Base-by-base conservation (phyloP, 257 asterid species). In the Jacaranda mimosifolia region DNA sequence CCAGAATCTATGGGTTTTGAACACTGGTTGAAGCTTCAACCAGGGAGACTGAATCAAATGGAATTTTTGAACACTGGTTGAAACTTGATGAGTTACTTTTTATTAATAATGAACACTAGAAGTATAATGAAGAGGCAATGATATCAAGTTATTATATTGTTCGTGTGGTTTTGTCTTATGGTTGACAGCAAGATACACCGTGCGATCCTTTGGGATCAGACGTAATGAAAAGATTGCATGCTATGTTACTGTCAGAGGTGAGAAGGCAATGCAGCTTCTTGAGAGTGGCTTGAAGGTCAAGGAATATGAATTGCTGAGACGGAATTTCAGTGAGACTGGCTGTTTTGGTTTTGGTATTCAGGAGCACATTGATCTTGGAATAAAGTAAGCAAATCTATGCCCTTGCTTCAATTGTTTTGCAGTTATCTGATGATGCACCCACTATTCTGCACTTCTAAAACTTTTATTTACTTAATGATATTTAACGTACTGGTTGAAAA, bases 241-340 rank as follows among this genome's bases (percentile, higher is more conserved):
- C 81, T 75, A 86, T 62, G 90, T 86, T 63, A 86, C 88, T 0
- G 90, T 86, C 60, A 84, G 90, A 58, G 90, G 90, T 67, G 90
- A 86, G 5, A 84, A 86, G 80, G 90, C 90, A 67, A 86, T 84
- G 90, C 90, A 86, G 74, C 90, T 86, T 70, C 86, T 86, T 8
- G 90, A 86, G 86, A 86, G 90, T 77, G 90, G 90, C 11, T 77
- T 86, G 82, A 86, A 86, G 81, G 90, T 86, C 32, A 86, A 86
- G 84, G 90, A 86, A 7, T 86, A 86, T 14, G 90, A 86, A 81
- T 76, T 86, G 78, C 75, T 86, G 80, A 82, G 88, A 66, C 78
- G 85, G 49, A 86, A 86, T 60, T 86, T 86, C 82, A 86, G 90
- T 49, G 90, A 86, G 0, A 86, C 90, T 63, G 90, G 90, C 42